Evolutionary conservation across 768 basidiomycete species (phyloP).

Genomic region (Tulasnella sp.): DNA sequence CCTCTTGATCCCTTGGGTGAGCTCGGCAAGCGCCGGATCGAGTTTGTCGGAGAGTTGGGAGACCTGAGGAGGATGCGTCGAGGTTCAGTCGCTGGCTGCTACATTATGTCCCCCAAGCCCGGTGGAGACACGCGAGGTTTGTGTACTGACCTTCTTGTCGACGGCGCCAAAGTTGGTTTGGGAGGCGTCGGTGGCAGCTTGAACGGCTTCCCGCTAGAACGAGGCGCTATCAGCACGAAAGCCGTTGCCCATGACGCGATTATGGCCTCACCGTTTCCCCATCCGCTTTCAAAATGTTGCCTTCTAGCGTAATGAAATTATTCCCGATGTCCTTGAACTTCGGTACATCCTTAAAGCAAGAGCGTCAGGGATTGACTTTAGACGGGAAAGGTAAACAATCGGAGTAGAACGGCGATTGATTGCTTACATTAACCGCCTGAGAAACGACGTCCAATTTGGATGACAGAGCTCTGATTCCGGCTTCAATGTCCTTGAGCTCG

Average conservation of each 20-base stretch:
- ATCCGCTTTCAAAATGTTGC: background rate
- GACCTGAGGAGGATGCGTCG: too few relatives aligned
- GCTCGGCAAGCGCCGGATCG: background rate
- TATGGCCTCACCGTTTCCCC: background rate
- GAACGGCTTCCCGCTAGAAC: background rate
- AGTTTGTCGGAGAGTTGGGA: background rate
- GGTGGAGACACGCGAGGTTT: background rate
- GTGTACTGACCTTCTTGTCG: background rate
- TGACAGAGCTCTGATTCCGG: background rate
- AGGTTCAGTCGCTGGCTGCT: too few relatives aligned
- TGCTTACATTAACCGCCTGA: background rate
- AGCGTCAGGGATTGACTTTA: background rate
- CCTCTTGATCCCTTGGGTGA: background rate
- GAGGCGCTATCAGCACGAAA: background rate
- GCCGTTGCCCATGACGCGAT: background rate
- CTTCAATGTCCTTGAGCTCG: background rate
- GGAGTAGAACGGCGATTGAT: background rate
- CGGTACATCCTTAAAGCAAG: background rate
- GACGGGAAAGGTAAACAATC: background rate
- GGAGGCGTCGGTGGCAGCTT: background rate
- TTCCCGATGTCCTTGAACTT: background rate
- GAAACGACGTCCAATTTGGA: background rate
- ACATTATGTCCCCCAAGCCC: background rate
- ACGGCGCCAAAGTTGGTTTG: background rate
- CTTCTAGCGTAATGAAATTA: background rate